Evolutionary conservation across 2,329 filamentous ascomycete genomes (phyloP).

Genomic region (Aspergillus pseudoglaucus): DNA sequence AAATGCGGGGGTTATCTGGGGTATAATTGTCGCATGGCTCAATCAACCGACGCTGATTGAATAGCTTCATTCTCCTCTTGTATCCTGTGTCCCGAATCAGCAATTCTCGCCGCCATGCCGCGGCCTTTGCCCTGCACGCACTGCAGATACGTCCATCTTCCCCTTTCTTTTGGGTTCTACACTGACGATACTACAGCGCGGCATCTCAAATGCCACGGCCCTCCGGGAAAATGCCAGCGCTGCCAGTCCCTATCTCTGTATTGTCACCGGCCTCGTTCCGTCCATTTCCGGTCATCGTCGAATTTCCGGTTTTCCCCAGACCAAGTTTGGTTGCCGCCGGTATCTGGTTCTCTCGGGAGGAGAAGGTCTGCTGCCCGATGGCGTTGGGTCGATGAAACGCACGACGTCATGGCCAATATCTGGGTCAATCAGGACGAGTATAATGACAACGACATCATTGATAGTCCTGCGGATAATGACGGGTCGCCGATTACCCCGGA

Average conservation of each 20-base stretch:
- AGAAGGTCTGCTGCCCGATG: not conserved
- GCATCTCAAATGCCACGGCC: not conserved
- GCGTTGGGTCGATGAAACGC: constrained; percentile 4
- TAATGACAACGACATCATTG: too few relatives aligned
- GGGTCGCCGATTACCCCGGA: not conserved
- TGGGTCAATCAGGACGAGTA: constrained; percentile 8
- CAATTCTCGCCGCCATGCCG: constrained; percentile 1
- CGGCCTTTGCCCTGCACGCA: not conserved
- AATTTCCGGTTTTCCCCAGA: too few relatives aligned
- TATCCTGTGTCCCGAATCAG: not conserved
- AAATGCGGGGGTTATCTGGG: not conserved
- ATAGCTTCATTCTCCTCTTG: not conserved
- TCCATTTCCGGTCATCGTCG: not conserved
- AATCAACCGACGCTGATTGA: not conserved
- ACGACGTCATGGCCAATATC: constrained; percentile 20
- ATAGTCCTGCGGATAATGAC: too few relatives aligned
- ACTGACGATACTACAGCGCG: not conserved
- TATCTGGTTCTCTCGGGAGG: not conserved
- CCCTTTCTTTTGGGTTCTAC: not conserved
- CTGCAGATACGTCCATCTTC: not conserved
- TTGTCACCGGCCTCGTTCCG: not conserved
- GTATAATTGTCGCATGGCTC: not conserved
- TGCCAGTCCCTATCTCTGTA: not conserved
- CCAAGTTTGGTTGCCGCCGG: too few relatives aligned
- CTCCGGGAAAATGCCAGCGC: not conserved